Base-by-base conservation (phyloP, 202 grass and related monocot genomes). In the Hordeum pubiflorum region DNA sequence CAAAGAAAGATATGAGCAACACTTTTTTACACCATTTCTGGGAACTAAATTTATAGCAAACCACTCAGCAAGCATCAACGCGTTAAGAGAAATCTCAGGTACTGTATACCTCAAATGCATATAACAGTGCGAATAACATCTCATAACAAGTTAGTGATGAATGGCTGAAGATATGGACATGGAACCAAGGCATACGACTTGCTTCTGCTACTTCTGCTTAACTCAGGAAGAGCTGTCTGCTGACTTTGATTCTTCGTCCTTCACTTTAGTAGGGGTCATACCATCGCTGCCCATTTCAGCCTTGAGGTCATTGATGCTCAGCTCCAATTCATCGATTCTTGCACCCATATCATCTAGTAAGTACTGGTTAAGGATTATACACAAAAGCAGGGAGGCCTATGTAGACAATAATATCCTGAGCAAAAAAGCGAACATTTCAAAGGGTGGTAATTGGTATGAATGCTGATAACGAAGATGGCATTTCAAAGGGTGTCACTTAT, bases 321-420 rank as follows among this genome's bases (percentile, higher is more conserved):
- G 65, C 72, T 97, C 95, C 84, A 97, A 20, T 81, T 97, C 86
- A 78, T 93, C 86, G 4, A 97, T 92, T 84, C 84, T 91, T 17
- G 66, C 57, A 58, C 92, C 94, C 87, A 97, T 85, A 75, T 94
- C 86, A 77, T 97, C 94, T 92, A 94, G 94, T 97, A 43, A 31
- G 37, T 44, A 26, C 46, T 41, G 58, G 91, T 92, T 87, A 97
- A 90, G 86, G 73, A 74, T 40, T 43, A 72, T 72, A 50, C 39
- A 79, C 22, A 68, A 27, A 65, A 7, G 20, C 31, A 26, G 12
- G n/a, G 11, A 74, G 4, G 57, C 12, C 61, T 73, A 40, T 26
- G 24, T 8, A 72, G 55, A 60, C 34, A 57, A 43, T 18, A 81
- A 33, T 14, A 81, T 22, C 33, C 14, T 26, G 38, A 55, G 2